A percentile compares a stretch with the other conserved stretches of the same genome.
Conservation (phyloP, 331 rosid species). For the Malus hybrid region DNA sequence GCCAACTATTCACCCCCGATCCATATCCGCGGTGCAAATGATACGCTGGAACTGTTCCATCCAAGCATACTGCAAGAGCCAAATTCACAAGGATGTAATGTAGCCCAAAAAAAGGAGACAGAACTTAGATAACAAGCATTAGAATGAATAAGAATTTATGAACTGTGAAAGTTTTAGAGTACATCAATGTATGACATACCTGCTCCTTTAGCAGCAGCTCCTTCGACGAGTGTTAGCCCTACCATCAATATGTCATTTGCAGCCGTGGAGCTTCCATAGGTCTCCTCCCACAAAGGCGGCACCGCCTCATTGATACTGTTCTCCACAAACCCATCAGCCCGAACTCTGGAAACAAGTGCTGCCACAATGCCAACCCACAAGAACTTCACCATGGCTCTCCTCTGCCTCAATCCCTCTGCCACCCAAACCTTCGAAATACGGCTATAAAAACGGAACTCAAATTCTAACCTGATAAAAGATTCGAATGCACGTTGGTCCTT, state of each 20-base stretch:
- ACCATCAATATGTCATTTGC: constrained; percentile 35
- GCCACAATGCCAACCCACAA: constrained; percentile 32
- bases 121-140: neutral
- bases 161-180: no score
- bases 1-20: constrained; percentile 76
- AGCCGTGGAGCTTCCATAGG: constrained; percentile 37
- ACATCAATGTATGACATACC: constrained; percentile 26
- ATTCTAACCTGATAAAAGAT: no score
- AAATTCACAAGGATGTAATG: neutral
- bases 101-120: neutral
- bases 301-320: constrained; percentile 46
- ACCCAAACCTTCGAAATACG: neutral
- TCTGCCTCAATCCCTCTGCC: constrained; percentile 10
- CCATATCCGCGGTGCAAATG: constrained; percentile 75
- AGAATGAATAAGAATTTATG: neutral
- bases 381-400: constrained; percentile 33
- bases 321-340: constrained; percentile 40
- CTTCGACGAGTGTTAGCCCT: constrained; percentile 68
- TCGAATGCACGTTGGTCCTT: no score
- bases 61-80: constrained; percentile 65
- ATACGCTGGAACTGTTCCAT: constrained; percentile 88
- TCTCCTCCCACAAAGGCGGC: constrained; percentile 29
- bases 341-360: constrained; percentile 26
- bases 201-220: constrained; percentile 71
- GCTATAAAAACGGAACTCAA: no score